Evolutionary conservation across 2,329 filamentous ascomycete genomes (phyloP), one percentile per base, ranked within the genome.

Genomic region (Tolypocladium tropicale): DNA sequence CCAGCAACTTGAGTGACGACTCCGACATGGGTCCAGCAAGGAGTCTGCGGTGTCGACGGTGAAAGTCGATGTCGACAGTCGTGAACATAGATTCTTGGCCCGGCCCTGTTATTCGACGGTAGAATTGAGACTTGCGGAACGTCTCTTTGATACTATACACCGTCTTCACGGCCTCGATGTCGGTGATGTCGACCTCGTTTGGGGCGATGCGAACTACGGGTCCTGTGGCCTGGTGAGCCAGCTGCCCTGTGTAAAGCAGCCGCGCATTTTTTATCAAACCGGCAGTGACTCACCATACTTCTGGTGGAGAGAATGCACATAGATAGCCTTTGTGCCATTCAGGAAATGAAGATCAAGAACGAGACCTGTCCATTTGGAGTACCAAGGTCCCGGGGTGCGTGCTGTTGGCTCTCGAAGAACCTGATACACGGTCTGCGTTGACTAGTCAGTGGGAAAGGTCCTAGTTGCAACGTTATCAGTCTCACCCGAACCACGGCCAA

Each of bases 11-110:
- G 34, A 77, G 59, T 0, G 68, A 68, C 0, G 63, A 65, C 49
- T 72, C 73, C 16, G 71, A 74, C 57, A 74, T 66, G 21, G 72
- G 64, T 1, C 66, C 63, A 4, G 75, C 73, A 5, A 80, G 64
- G 1, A 80, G 67, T 53, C 70, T 68, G 14, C 76, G 72, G 33
- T 71, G 67, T 1, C 64, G 64, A 10, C 72, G 67, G 61, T 79
- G 72, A 33, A 68, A 67, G 2, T 71, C 63, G 1, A 70, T 58
- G 50, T 78, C 67, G 0, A 57, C 67, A 2, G 74, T 75, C 23
- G 59, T 71, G 63, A 79, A 78, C 32, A 78, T 28, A 34, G 36
- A 60, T 32, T 53, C 36, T 4, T 54, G 33, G 11, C 53, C 57
- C 25, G 46, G 55, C 4, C 53, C 36, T 12, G 72, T 55, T 18